Base-by-base conservation (phyloP, 2,329 filamentous ascomycete genomes). In the Penicillium capsulatum region DNA sequence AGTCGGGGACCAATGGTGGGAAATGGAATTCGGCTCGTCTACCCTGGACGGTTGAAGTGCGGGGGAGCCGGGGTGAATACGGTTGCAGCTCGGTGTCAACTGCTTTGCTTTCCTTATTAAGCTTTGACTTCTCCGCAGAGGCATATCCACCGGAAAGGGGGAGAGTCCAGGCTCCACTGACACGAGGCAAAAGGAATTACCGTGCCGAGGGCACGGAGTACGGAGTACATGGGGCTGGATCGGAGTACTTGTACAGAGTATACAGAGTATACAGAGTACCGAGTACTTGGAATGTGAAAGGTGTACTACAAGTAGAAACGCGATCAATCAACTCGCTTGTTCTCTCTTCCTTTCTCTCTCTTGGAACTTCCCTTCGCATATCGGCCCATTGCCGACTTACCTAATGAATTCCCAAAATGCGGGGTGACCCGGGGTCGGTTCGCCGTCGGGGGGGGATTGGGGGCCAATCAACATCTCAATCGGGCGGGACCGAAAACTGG, bases 371-470 rank as follows among this genome's bases (percentile, higher is more conserved):
- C n/a, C n/a, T n/a, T n/a, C n/a, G n/a, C 19, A 22, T 5, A 22
- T 45, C 41, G 44, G 42, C 28, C 28, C 22, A 40, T 31, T 34
- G 34, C 45, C 38, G 37, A 37, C 31, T 46, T 52, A 54, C 49
- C 47, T 54, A 54, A 54, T 44, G 36, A 50, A 51, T 39, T 37
- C 22, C 39, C 22, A 17, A 45, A 54, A 54, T 54, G 51, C 51
- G 51, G 51, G 51, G 51, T 53, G 37, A 29, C 26, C 51, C 50
- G 51, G 49, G 51, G 50, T 53, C 48, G 46, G 49, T 47, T 51
- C 41, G 38, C 42, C 50, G 34, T 35, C 20, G 29, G 34, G 38
- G 53, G 51, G 51, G 44, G 43, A 40, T 14, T 42, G 42, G 41
- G 39, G 45, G 36, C 51, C 51, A 53, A 53, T 53, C 47, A 47